phyloP scores from a whole-genome alignment of 495 filamentous ascomycete species.

The Penicillium bovifimosum region DNA sequence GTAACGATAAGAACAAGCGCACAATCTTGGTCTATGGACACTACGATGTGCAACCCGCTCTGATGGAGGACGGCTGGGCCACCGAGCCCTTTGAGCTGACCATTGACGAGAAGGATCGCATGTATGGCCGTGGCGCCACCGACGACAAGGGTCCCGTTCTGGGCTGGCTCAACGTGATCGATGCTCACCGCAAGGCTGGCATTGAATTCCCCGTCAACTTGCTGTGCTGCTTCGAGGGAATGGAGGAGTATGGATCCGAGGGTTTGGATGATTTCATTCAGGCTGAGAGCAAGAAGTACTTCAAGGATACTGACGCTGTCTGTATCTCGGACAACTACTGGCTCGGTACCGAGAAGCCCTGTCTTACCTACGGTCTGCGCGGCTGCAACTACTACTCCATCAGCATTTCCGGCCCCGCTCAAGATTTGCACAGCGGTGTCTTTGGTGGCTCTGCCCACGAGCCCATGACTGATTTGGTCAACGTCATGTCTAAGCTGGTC shows the following conservation, averaged over 20 bases:
- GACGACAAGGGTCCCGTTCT: conserved; percentile 98
- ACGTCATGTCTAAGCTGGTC: conserved; percentile 74
- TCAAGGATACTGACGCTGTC: conserved; percentile 90
- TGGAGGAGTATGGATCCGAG: conserved; percentile 99
- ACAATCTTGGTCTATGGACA: conserved; percentile 97
- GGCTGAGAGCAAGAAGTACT: conserved; percentile 82
- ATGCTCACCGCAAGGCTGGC: conserved; percentile 91
- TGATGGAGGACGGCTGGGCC: conserved; percentile 91
- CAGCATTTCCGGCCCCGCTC: conserved; percentile 78
- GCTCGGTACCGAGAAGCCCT: conserved; percentile 97
- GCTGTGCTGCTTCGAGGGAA: conserved; percentile 99
- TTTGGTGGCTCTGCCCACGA: conserved; percentile 95
- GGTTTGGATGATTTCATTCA: conserved; percentile 93
- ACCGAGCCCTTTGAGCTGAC: conserved; percentile 90
- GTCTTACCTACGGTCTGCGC: conserved; percentile 94
- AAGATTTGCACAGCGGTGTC: conserved; percentile 93
- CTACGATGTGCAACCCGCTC: conserved; percentile 97
- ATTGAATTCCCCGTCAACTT: conserved; percentile 96
- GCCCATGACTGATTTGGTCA: conserved; percentile 94
- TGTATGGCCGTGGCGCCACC: conserved; percentile 93
- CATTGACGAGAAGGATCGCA: conserved; percentile 83
- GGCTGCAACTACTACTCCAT: conserved; percentile 96
- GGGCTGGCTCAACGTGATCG: conserved; percentile 96
- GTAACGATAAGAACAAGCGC: conserved; percentile 81
- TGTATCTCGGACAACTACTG: conserved; percentile 99